Evolutionary conservation across 306 rosid genomes (phyloP), one percentile per base, ranked within the genome.

Genomic region (Senna tora): DNA sequence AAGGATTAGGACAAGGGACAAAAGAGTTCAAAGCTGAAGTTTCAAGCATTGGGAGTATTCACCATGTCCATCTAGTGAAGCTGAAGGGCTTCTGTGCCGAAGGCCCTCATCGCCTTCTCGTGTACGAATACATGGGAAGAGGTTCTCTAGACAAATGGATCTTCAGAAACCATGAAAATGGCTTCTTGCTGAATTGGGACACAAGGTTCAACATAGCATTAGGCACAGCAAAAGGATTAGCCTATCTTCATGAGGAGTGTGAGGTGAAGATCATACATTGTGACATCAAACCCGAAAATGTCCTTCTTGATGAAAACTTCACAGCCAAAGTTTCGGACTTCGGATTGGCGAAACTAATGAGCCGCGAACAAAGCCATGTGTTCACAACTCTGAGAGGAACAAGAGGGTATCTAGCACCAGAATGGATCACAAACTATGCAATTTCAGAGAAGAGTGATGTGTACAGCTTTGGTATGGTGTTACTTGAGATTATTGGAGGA

Each of bases 401-500:
- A 9, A 80, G 97, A 58, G 97, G 98, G 39, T 91, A 93, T 80
- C 76, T 93, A 17, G 98, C 97, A 9, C 97, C 97, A 10, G 97
- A 93, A 75, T 91, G 97, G 98, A 91, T 93, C 46, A 93, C 96
- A 9, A 89, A 89, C 82, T 91, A 91, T 17, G 90, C 98, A 25
- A 93, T 93, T 59, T 90, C 97, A n/a, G 97, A 93, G 84, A 93
- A 90, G 79, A 93, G 98, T 66, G 98, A 93, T 20, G 92, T 93
- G 30, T 93, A 83, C 73, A 93, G 96, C 84, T 93, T 87, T 41
- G 98, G 98, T 33, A 93, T 93, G 96, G 76, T 89, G 3, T 75
- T 91, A 85, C 86, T 91, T 32, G 96, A 93, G 88, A 86, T 91
- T 65, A 76, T 89, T 25, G 97, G 94, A 10, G 97, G 97, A 14